These are phyloP conservation scores for Fusarium newnesense DNA, from an alignment of 2,329 filamentous ascomycete species.

Conservation along the genomic window DNA sequence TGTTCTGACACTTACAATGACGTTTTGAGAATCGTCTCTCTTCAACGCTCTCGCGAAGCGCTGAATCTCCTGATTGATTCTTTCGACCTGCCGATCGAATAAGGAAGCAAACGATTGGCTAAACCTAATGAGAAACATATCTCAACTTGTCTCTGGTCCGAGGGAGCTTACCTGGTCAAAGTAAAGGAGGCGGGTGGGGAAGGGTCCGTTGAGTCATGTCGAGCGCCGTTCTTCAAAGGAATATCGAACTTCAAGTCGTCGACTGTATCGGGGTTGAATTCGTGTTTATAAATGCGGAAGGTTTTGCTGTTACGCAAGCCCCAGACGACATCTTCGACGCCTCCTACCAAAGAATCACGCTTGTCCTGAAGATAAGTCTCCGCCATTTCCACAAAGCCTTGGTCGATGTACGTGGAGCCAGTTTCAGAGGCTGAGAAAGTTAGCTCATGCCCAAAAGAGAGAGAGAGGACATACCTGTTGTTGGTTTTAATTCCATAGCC, in stretches of 20 bases:
- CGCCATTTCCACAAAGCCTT: not conserved
- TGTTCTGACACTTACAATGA: not conserved
- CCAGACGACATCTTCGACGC: not conserved
- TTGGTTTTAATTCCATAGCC: not conserved
- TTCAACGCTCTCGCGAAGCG: not conserved
- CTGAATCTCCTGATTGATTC: not conserved
- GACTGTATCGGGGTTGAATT: not conserved
- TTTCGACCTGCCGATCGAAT: not conserved
- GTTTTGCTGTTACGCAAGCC: not conserved
- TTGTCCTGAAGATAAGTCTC: not conserved
- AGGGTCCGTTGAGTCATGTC: no score
- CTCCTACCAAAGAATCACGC: not conserved
- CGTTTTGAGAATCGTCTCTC: not conserved
- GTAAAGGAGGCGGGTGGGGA: not conserved
- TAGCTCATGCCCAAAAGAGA: not conserved
- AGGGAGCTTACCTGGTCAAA: not conserved
- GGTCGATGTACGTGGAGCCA: not conserved
- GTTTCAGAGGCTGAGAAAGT: not conserved
- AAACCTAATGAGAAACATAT: not conserved
- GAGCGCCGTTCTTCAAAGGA: not conserved
- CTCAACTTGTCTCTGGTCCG: not conserved
- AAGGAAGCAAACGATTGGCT: not conserved
- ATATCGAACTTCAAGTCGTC: not conserved
- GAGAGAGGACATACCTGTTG: not conserved
- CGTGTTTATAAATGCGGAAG: not conserved